Conservation (phyloP, 2,329 filamentous ascomycete genomes). For the Xylariaceae sp. region DNA sequence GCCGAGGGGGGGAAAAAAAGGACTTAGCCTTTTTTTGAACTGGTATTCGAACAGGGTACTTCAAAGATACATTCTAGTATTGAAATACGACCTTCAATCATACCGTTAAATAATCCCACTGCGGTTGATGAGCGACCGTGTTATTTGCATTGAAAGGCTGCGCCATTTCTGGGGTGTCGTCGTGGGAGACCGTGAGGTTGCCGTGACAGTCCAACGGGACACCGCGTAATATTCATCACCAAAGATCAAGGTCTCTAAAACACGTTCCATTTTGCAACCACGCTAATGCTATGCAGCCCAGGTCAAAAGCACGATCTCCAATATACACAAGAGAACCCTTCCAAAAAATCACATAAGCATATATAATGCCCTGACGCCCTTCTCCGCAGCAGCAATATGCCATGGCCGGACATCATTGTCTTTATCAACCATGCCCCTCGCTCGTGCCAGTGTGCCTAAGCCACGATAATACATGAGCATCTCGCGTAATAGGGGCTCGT, state of each 20-base stretch:
- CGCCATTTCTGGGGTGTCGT: too few species aligned
- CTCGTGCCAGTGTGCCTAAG: conserved; percentile 65
- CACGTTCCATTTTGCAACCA: conserved; percentile 6
- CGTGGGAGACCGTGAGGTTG: too few species aligned
- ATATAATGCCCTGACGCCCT: conserved; percentile 64
- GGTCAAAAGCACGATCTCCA: neutral
- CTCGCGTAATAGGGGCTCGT: conserved; percentile 67
- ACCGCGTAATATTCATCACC: neutral
- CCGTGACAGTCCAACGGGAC: too few species aligned
- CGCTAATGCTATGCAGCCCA: conserved; percentile 10
- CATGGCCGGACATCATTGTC: conserved; percentile 67
- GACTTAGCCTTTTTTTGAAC: too few species aligned
- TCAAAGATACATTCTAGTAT: too few species aligned
- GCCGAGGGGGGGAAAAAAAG: too few species aligned
- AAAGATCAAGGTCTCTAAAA: neutral
- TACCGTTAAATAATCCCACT: too few species aligned
- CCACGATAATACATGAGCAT: conserved; percentile 67
- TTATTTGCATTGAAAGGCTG: too few species aligned
- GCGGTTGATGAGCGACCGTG: too few species aligned
- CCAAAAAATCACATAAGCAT: conserved; percentile 53
- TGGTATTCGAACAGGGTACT: too few species aligned
- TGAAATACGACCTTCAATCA: too few species aligned
- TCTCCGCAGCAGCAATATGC: conserved; percentile 72
- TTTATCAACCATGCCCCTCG: conserved; percentile 60
- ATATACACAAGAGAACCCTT: conserved; percentile 3